These are phyloP conservation scores for Solanum habrochaites DNA, from an alignment of 257 asterid genomes.

Conservation along the genomic window DNA sequence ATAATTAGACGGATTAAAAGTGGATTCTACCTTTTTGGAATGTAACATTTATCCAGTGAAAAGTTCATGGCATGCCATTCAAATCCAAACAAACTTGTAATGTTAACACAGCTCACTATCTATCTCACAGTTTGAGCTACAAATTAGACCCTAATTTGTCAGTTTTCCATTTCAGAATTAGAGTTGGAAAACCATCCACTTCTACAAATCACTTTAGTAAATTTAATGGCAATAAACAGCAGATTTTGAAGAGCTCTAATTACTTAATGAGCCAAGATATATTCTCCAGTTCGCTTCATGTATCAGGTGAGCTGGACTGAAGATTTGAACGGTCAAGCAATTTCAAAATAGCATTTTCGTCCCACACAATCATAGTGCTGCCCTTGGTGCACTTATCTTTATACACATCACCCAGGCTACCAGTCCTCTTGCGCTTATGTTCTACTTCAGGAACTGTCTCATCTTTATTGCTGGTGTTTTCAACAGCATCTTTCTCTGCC, in stretches of 20 bases:
- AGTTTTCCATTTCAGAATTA: background rate
- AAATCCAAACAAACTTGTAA: background rate
- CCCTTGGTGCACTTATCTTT: constrained; percentile 80
- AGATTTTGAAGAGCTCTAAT: background rate
- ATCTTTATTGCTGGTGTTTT: constrained; percentile 33
- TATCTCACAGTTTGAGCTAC: background rate
- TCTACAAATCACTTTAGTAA: background rate
- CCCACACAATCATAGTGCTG: constrained; percentile 74
- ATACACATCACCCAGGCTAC: constrained; percentile 97
- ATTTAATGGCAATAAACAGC: constrained; percentile 5
- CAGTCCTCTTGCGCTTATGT: constrained; percentile 61
- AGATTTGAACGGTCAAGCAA: constrained; percentile 82
- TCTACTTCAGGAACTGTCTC: constrained; percentile 45
- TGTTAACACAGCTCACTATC: background rate
- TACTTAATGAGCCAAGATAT: constrained; percentile 94
- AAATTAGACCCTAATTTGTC: background rate
- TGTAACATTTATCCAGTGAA: background rate
- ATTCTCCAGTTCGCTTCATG: constrained; percentile 63
- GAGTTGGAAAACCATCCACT: background rate
- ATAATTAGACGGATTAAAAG: background rate
- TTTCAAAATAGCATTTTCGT: constrained; percentile 70
- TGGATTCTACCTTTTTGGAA: background rate
- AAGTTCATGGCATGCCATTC: background rate
- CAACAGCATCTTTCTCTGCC: constrained; percentile 47
- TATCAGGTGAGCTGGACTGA: constrained; percentile 68